These are phyloP conservation scores for Brettanomyces bruxellensis DNA, from an alignment of 805 yeast species.

Conservation along the genomic window DNA sequence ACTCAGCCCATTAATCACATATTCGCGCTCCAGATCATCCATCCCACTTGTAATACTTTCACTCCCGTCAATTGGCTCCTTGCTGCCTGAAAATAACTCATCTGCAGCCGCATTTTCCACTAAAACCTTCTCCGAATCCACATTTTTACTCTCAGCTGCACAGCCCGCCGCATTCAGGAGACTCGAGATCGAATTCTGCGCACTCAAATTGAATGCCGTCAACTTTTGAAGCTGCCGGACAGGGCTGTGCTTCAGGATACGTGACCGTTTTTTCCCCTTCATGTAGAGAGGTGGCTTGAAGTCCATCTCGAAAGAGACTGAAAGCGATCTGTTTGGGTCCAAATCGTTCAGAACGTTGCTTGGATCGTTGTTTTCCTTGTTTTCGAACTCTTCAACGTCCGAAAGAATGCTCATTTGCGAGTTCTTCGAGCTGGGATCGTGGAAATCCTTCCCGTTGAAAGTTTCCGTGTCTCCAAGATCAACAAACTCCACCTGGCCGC, in stretches of 20 bases:
- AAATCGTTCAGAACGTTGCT: not conserved
- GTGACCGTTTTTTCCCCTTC: slow-evolving; percentile 16
- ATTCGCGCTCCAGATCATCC: slow-evolving; percentile 2
- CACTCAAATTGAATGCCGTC: slow-evolving; percentile 5
- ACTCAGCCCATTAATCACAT: slow-evolving; percentile 4
- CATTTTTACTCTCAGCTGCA: not conserved
- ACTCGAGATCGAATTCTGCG: not conserved
- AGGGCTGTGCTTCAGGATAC: slow-evolving; percentile 18
- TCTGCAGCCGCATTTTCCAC: not conserved
- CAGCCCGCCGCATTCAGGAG: not conserved
- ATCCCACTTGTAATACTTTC: slow-evolving; percentile 4
- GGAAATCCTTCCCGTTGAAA: slow-evolving; percentile 8
- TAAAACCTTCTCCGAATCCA: not conserved
- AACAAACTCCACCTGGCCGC: slow-evolving; percentile 19
- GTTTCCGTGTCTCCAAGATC: slow-evolving; percentile 22
- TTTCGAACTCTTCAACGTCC: not conserved
- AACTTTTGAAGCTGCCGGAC: slow-evolving; percentile 17
- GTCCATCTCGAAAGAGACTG: slow-evolving; percentile 22
- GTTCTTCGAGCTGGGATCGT: not conserved
- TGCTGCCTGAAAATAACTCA: not conserved
- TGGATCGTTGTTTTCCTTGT: not conserved
- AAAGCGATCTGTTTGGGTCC: slow-evolving; percentile 14
- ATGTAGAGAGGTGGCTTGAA: slow-evolving; percentile 18
- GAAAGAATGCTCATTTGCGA: not conserved
- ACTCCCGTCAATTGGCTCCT: not conserved